These are phyloP conservation scores for Fraxinus ornus DNA, from an alignment of 305 asterid species.

Conservation along the genomic window DNA sequence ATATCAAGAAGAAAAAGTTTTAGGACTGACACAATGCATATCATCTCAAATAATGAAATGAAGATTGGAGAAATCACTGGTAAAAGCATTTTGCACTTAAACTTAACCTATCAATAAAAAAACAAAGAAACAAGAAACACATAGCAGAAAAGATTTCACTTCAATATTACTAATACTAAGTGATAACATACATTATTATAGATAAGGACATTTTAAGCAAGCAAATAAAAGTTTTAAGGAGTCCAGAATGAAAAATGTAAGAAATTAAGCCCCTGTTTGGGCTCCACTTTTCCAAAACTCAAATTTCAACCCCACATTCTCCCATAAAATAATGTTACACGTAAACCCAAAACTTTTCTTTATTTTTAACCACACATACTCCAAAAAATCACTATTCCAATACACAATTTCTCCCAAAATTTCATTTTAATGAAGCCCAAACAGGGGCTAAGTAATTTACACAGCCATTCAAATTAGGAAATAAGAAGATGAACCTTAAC, in stretches of 20 bases:
- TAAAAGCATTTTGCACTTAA: background rate
- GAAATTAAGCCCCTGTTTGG: background rate
- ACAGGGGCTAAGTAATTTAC: background rate
- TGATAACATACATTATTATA: background rate
- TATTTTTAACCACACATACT: background rate
- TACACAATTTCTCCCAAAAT: background rate
- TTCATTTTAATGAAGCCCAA: background rate
- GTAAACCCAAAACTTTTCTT: background rate
- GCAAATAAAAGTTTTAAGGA: constrained; percentile 9
- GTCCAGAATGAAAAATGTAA: background rate
- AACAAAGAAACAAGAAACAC: background rate
- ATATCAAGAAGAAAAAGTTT: background rate
- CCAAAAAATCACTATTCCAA: background rate
- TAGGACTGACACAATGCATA: background rate
- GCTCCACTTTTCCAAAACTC: background rate
- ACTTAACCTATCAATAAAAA: background rate
- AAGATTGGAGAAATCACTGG: background rate
- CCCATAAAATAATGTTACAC: background rate
- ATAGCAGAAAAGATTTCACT: background rate
- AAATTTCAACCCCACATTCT: background rate
- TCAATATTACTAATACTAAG: background rate
- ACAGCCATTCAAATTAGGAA: background rate
- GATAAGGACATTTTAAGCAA: constrained; percentile 10
- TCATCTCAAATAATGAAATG: background rate
- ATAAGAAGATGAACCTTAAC: constrained; percentile 11